These are phyloP conservation scores for Rhodotorula toruloides DNA, from an alignment of 768 basidiomycete species.

Conservation along the genomic window DNA sequence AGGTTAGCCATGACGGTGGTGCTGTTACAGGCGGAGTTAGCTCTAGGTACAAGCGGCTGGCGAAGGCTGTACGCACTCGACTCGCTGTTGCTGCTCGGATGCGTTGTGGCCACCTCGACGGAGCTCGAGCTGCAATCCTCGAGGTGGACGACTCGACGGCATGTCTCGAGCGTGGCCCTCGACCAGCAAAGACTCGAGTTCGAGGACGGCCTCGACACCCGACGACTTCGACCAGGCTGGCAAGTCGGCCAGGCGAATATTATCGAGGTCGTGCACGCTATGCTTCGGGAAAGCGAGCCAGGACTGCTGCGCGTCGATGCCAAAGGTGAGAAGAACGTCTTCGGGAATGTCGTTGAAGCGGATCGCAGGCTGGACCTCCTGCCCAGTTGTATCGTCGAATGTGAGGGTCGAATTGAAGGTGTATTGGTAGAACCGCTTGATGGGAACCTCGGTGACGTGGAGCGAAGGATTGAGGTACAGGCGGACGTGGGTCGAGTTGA, in stretches of 20 bases:
- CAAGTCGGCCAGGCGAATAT: constrained; percentile 74
- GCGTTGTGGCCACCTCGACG: constrained; percentile 48
- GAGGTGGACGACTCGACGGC: constrained; percentile 62
- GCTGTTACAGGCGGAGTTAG: constrained; percentile 44
- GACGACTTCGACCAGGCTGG: constrained; percentile 53
- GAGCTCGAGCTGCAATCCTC: constrained; percentile 86
- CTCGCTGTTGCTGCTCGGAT: not conserved
- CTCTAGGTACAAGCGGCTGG: too few species aligned
- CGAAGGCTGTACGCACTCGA: constrained; percentile 4
- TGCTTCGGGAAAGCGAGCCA: constrained; percentile 91
- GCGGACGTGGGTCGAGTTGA: constrained; percentile 54
- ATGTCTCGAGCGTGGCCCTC: constrained; percentile 89
- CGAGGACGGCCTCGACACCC: constrained; percentile 72
- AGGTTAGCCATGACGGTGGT: constrained; percentile 91
- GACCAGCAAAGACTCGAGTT: constrained; percentile 82
- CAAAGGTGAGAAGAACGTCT: constrained; percentile 88
- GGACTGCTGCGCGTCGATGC: constrained; percentile 79
- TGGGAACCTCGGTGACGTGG: constrained; percentile 67
- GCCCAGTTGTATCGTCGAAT: constrained; percentile 59
- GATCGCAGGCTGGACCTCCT: constrained; percentile 58
- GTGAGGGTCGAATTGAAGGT: constrained; percentile 56
- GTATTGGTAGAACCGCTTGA: constrained; percentile 89
- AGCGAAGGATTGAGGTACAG: constrained; percentile 70
- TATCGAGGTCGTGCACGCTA: constrained; percentile 88
- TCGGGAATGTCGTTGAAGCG: constrained; percentile 68